Conservation (phyloP, 176 grass and related monocot genomes). For the Puya raimondii region DNA sequence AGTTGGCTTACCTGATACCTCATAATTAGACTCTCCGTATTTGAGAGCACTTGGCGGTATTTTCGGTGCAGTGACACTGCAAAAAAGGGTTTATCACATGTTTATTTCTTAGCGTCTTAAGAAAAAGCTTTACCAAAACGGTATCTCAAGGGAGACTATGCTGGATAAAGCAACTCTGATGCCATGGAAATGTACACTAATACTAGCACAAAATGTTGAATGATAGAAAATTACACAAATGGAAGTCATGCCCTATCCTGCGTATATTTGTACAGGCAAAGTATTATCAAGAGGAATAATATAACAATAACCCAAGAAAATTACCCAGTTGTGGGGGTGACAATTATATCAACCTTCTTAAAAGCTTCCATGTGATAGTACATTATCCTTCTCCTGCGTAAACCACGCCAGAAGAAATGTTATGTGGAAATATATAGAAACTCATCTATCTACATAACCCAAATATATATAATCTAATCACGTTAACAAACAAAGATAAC, state of each 20-base stretch:
- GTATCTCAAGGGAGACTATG: not conserved
- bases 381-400: slow-evolving; percentile 93
- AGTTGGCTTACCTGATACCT: slow-evolving; percentile 49
- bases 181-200: too few species aligned
- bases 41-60: slow-evolving; percentile 68
- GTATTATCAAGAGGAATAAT: not conserved
- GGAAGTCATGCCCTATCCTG: not conserved
- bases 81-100: not conserved
- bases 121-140: not conserved
- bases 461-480: not conserved
- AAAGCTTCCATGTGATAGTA: slow-evolving; percentile 94
- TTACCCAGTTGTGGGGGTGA: slow-evolving; percentile 91
- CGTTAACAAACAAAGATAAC: not conserved
- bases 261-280: not conserved
- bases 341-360: slow-evolving; percentile 95
- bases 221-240: too few species aligned
- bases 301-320: not conserved
- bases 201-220: too few species aligned
- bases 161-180: too few species aligned
- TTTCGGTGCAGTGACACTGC: slow-evolving; percentile 84
- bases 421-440: slow-evolving; percentile 1
- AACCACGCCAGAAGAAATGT: not conserved
- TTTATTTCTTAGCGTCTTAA: not conserved
- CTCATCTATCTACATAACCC: not conserved
- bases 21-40: slow-evolving; percentile 75